A percentile compares a stretch with the other conserved stretches of the same genome.
Conservation (phyloP, 306 rosid genomes). For the Sindora glabra region DNA sequence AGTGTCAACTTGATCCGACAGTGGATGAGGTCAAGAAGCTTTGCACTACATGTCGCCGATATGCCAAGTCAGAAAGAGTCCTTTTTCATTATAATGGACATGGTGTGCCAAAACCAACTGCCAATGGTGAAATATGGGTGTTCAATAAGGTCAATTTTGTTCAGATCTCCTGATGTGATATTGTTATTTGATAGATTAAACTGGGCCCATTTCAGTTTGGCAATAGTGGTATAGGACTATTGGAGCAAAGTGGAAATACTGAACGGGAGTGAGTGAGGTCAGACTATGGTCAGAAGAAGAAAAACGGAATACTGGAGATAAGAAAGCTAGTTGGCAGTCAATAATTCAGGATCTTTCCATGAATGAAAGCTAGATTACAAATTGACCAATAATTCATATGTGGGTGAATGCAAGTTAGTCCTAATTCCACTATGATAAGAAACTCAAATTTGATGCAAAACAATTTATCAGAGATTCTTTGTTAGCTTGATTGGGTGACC, state of each 20-base stretch:
- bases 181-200: not conserved
- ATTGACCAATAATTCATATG: not conserved
- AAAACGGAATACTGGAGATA: not conserved
- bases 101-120: constrained; percentile 96
- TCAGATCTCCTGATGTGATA: not conserved
- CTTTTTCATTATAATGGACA: constrained; percentile 97
- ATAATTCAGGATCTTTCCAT: not conserved
- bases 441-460: not conserved
- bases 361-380: not conserved
- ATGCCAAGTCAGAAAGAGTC: constrained; percentile 91
- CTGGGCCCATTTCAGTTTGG: not conserved
- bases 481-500: not conserved
- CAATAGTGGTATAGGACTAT: not conserved
- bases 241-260: not conserved
- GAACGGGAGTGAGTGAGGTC: not conserved
- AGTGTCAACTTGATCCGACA: constrained; percentile 90
- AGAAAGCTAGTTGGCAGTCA: not conserved
- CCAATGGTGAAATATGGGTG: constrained; percentile 98
- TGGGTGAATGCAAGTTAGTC: not conserved
- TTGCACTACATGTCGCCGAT: constrained; percentile 76
- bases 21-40: constrained; percentile 98
- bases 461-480: not conserved
- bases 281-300: not conserved
- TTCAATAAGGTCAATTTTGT: constrained; percentile 71
- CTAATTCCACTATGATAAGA: not conserved